Evolutionary conservation across 345 rosid species (phyloP).

Genomic region (Gossypium australe): DNA sequence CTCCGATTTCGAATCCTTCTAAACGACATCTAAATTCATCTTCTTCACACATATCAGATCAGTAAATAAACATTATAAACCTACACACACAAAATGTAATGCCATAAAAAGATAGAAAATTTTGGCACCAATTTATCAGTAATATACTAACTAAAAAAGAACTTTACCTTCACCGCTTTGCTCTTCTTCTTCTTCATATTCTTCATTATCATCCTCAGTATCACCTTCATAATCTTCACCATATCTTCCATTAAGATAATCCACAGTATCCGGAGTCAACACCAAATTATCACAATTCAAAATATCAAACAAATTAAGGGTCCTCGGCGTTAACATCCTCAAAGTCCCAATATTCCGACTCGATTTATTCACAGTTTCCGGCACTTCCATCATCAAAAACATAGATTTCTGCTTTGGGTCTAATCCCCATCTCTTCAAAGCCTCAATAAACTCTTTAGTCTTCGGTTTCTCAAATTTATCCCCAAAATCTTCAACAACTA

Average conservation of each 20-base stretch:
- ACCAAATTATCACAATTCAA: constrained; percentile 83
- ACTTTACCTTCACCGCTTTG: constrained; percentile 2
- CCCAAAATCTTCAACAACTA: constrained; percentile 81
- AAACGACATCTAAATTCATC: too few relatives aligned
- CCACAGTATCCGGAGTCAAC: constrained; percentile 66
- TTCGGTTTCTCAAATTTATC: constrained; percentile 69
- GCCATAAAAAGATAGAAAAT: not conserved
- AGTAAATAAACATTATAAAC: too few relatives aligned
- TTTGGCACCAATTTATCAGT: not conserved
- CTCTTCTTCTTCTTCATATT: constrained; percentile 27
- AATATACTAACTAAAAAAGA: constrained; percentile 19
- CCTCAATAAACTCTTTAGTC: constrained; percentile 76
- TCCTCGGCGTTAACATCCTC: constrained; percentile 85
- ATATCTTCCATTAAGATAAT: constrained; percentile 63
- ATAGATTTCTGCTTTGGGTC: constrained; percentile 80
- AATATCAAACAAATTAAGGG: constrained; percentile 78
- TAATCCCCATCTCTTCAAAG: constrained; percentile 84
- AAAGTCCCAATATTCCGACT: constrained; percentile 82
- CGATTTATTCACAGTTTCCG: constrained; percentile 53
- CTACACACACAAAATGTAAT: not conserved
- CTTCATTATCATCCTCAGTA: constrained; percentile 38
- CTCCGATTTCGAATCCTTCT: too few relatives aligned
- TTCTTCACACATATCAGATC: too few relatives aligned
- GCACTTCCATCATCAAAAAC: constrained; percentile 73
- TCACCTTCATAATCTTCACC: constrained; percentile 43